phyloP scores from a whole-genome alignment of 179 eudicot genomes.

The Beta lomatogona region DNA sequence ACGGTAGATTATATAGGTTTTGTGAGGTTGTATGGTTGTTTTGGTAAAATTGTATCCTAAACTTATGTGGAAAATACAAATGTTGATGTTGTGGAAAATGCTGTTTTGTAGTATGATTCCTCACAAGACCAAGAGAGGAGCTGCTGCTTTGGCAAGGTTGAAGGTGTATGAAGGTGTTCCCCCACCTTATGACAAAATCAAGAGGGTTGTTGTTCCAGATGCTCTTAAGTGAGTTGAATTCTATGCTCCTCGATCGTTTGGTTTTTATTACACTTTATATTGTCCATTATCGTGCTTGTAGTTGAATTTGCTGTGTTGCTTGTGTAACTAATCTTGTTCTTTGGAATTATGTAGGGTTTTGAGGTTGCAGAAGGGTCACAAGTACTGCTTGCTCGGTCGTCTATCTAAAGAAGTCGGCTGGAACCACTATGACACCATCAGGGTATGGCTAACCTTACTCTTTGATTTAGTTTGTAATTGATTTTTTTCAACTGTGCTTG shows the following conservation, averaged over 20 bases:
- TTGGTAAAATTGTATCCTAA: no score
- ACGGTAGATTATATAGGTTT: no score
- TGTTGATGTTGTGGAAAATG: not conserved
- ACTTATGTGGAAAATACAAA: not conserved
- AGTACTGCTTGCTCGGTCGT: conserved; percentile 67
- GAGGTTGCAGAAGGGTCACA: conserved; percentile 85
- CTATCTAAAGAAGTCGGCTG: conserved; percentile 82
- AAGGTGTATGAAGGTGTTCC: conserved; percentile 86
- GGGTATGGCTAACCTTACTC: conserved; percentile 31
- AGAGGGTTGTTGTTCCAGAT: conserved; percentile 90
- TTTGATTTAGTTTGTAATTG: not conserved
- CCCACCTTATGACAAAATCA: conserved; percentile 81
- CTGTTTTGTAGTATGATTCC: conserved; percentile 54
- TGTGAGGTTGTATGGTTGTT: no score
- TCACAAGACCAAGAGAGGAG: conserved; percentile 91
- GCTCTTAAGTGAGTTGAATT: conserved; percentile 68
- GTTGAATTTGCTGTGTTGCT: not conserved
- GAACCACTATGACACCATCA: conserved; percentile 79
- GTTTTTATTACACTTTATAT: not conserved
- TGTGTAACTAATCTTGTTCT: not conserved
- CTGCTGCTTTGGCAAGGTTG: conserved; percentile 79
- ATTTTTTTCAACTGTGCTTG: not conserved
- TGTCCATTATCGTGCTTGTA: not conserved
- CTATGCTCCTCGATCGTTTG: no score
- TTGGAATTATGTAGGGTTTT: conserved; percentile 47